Evolutionary conservation across 2,329 filamentous ascomycete species (phyloP), one percentile per base, ranked within the genome.

Genomic region (Calonectria fujianensis): DNA sequence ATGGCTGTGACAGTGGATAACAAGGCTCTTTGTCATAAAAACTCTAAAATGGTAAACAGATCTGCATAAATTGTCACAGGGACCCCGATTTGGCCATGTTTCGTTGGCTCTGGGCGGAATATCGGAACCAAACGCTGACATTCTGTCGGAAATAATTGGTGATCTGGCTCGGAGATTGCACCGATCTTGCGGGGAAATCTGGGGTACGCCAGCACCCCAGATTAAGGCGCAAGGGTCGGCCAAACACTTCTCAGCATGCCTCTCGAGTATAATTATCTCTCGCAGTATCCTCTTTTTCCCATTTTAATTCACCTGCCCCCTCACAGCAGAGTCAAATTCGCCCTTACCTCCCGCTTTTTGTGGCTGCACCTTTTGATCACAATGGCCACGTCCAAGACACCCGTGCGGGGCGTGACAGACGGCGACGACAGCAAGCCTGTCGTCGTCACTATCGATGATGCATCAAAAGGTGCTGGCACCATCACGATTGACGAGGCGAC

Each of bases 121-220:
- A 50, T 65, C 61, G 61, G 61, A 65, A 65, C 27, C 9, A n/a
- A 16, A 65, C 16, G 27, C 29, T 48, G 29, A 35, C 45, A 24
- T 32, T 32, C 31, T 2, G 45, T 70, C 68, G 68, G 68, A 70
- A 70, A 61, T 52, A 27, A 37, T 52, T 35, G 48, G 27, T 10
- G 13, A 52, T 39, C 35, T 27, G 10, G 61, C 20, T 51, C 48
- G 68, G 54, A 54, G 13, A 31, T 54, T 59, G 50, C 18, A 16
- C 29, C 65, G 71, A 73, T 69, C 66, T 69, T 73, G 71, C 71
- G 71, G 71, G 71, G 65, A 31, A 57, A 73, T 69, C 71, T 59
- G 71, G 66, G 66, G 65, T 69, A 66, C n/a, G 35, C 45, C 13
- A 24, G 41, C 24, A 48, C 59, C 51, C 63, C 41, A 63, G 37